These are phyloP conservation scores for Rhodotorula sp. DNA, from an alignment of 1,284 basidiomycete species.

Conservation along the genomic window DNA sequence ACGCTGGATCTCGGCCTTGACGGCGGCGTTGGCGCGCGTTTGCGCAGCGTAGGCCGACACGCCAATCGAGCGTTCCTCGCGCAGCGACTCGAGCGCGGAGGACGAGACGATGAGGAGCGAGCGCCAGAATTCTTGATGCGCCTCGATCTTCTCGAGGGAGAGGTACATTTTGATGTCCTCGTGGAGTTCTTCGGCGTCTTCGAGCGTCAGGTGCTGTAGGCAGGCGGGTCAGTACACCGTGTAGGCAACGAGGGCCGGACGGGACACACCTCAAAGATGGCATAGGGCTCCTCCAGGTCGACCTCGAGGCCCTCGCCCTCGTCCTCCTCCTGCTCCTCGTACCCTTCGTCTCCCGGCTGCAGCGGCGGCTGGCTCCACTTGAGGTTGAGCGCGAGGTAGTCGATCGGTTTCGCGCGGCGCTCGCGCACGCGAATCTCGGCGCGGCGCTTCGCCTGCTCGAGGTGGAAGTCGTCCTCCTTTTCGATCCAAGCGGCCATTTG, in stretches of 20 bases:
- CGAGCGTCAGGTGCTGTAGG: conserved; percentile 73
- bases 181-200: conserved; percentile 89
- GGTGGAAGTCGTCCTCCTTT: conserved; percentile 95
- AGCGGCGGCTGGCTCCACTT: conserved; percentile 60
- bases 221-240: background rate
- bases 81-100: conserved; percentile 79
- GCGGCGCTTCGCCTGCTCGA: conserved; percentile 87
- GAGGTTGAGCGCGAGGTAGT: conserved; percentile 89
- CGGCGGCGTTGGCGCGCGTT: conserved; percentile 62
- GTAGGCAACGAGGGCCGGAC: background rate
- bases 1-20: conserved; percentile 73
- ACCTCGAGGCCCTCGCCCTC: conserved; percentile 73
- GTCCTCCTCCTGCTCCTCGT: conserved; percentile 42
- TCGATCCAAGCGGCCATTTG: conserved; percentile 98
- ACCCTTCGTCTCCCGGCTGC: conserved; percentile 43
- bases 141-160: conserved; percentile 75
- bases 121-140: conserved; percentile 97
- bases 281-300: conserved; percentile 96
- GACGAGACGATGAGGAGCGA: conserved; percentile 97
- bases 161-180: conserved; percentile 93
- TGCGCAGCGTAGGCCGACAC: conserved; percentile 53
- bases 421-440: conserved; percentile 93
- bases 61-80: conserved; percentile 58
- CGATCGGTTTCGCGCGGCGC: conserved; percentile 92
- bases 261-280: conserved; percentile 80